Percentiles rank a stretch among this genome's conserved stretches.
These are phyloP conservation scores for Cucurbitaria berberidis DNA, from an alignment of 2,329 filamentous ascomycete genomes.

Conservation along the genomic window DNA sequence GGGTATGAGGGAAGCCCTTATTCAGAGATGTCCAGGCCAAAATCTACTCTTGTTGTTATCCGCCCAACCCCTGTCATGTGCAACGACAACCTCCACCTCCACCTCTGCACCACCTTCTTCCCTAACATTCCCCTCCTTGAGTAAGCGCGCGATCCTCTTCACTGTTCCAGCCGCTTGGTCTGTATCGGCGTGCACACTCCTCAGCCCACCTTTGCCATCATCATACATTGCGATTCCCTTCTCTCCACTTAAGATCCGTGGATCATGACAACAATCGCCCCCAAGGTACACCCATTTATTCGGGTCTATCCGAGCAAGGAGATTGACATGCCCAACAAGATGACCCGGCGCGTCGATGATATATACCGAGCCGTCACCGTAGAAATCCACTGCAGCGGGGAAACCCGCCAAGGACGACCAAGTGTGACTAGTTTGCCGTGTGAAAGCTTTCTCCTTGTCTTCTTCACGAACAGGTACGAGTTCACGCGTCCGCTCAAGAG, in stretches of 20 bases:
- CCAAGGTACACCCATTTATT: conserved; percentile 57
- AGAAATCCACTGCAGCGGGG: conserved; percentile 55
- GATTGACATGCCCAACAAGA: conserved; percentile 59
- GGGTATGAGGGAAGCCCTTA: too few species aligned
- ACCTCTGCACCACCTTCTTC: conserved; percentile 33
- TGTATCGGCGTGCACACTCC: conserved; percentile 61
- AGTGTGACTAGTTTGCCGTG: conserved; percentile 16
- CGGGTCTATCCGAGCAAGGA: conserved; percentile 52
- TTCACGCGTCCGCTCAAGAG: conserved; percentile 51
- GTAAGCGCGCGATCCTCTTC: conserved; percentile 48
- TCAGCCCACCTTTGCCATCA: conserved; percentile 51
- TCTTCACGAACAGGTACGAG: conserved; percentile 43
- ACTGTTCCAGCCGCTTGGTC: conserved; percentile 54
- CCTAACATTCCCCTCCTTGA: conserved; percentile 25
- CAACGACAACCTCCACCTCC: conserved; percentile 56
- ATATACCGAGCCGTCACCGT: conserved; percentile 55
- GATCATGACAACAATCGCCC: conserved; percentile 63
- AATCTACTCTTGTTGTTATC: conserved; percentile 46
- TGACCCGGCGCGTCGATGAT: conserved; percentile 60
- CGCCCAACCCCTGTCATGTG: conserved; percentile 59
- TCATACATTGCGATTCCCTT: conserved; percentile 60
- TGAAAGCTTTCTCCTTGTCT: conserved; percentile 28
- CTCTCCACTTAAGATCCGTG: conserved; percentile 58
- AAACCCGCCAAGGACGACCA: conserved; percentile 57
- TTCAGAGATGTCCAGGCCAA: conserved; percentile 28